Evolutionary conservation across 2,329 filamentous ascomycete species (phyloP), one percentile per base, ranked within the genome.

Genomic region (Penicillium olsonii): DNA sequence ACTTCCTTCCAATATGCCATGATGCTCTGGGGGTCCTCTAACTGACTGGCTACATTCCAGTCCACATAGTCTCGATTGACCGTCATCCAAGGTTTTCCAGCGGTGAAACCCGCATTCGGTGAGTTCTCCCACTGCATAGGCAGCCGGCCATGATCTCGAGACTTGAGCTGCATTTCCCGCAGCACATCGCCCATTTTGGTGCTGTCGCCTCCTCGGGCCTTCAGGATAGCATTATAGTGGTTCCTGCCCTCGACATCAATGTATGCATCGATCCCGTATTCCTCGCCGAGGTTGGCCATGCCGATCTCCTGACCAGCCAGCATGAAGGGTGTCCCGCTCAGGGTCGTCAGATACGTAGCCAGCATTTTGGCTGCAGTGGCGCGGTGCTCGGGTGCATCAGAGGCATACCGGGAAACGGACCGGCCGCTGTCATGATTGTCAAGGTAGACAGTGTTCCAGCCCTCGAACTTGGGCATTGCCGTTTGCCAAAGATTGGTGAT

Each of bases 71-170:
- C 78, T 52, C 83, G 78, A 61, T 87, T 82, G 24, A 82, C 77
- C n/a, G 77, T 74, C 79, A 88, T 87, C 86, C 86, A 88, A 2
- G 85, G 83, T 11, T 66, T 68, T 1, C 64, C 64, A 7, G 68
- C 70, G 2, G 82, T 82, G 70, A 88, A 88, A 15, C 86, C 85
- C 0, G 76, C 84, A 52, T 87, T 76, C 0, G 66, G 55, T 2
- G 35, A 45, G 12, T 64, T 59, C 59, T 82, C 75, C 85, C 85
- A 88, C 61, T 87, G 84, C 74, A 88, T 84, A 0, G 85, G 85
- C 1, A 83, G 80, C 38, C 85, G 75, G 12, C 82, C 81, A 66
- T 89, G 84, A 65, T 89, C 86, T 26, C 85, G 60, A 18, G 53
- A 44, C 27, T 52, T 52, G 17, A 50, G 35, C 24, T 48, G 55